Evolutionary conservation across 192 early-diverging fungal species (phyloP).

Genomic region (Backusella australiensis): DNA sequence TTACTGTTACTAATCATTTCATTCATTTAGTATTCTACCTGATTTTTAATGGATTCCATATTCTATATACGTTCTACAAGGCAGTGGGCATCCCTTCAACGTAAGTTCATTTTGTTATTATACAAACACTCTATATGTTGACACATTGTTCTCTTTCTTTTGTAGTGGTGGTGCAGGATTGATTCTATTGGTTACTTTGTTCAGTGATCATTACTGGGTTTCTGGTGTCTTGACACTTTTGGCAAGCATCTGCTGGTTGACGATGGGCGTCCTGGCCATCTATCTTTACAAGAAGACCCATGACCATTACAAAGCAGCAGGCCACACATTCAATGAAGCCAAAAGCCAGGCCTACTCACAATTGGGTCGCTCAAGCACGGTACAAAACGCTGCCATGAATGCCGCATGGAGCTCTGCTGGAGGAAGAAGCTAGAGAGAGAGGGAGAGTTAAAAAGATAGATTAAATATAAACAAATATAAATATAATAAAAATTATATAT

Average conservation of each 20-base stretch:
- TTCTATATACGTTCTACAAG: slow-evolving; percentile 81
- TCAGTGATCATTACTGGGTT: slow-evolving; percentile 66
- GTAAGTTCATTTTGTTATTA: slow-evolving; percentile 34
- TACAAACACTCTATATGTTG: not conserved
- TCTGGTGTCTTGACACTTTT: slow-evolving; percentile 61
- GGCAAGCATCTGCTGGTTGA: slow-evolving; percentile 47
- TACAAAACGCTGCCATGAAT: slow-evolving; percentile 16
- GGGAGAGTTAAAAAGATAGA: not conserved
- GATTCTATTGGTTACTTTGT: slow-evolving; percentile 72
- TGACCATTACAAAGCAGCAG: slow-evolving; percentile 64
- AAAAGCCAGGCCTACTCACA: slow-evolving; percentile 43
- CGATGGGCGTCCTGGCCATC: slow-evolving; percentile 30
- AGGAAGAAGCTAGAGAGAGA: slow-evolving; percentile 7
- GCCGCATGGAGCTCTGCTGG: slow-evolving; percentile 15
- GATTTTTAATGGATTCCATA: slow-evolving; percentile 84
- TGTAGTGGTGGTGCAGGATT: slow-evolving; percentile 73
- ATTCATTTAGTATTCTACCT: slow-evolving; percentile 66
- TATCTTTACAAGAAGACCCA: slow-evolving; percentile 54
- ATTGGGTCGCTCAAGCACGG: slow-evolving; percentile 28
- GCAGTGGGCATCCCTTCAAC: slow-evolving; percentile 80
- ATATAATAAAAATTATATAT: not conserved
- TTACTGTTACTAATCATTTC: not conserved
- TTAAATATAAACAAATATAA: not conserved
- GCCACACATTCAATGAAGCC: slow-evolving; percentile 72
- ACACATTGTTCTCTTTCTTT: not conserved